Base-by-base conservation (phyloP, 345 rosid genomes). In the Dimocarpus longan region DNA sequence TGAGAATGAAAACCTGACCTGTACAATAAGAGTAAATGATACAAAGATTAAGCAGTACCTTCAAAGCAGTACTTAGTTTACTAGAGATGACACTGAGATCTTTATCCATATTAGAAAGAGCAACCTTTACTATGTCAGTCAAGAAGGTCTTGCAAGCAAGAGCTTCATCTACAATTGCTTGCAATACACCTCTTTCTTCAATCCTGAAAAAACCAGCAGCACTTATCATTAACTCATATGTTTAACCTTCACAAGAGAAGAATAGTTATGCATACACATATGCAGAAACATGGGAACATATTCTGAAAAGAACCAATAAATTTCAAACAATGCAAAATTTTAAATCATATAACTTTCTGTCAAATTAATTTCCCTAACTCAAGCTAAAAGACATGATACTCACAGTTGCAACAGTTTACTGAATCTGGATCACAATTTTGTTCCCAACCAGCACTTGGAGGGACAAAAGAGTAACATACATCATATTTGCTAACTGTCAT, bases 11-110 rank as follows among this genome's bases (percentile, higher is more conserved):
- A 39, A 54, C 78, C 4, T 32, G 26, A 26, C 21, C 52, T 42
- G 22, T 1, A 6, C 40, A 73, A 70, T 16, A 67, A 48, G 32
- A 32, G 37, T 37, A 28, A 73, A 66, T 80, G 48, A 52, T 39
- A 28, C 40, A 77, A 59, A 28, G 39, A 19, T 18, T 42, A 48
- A 62, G 66, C 63, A 26, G 77, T 77, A 89, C 94, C 93, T 91
- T 91, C 71, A 88, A 73, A 71, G 97, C 92, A 79, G 80, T 79
- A n/a, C 79, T 76, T 28, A 92, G 82, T 79, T 85, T 90, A 60
- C 81, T 78, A 44, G 88, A 43, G 43, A 87, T 75, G 66, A 65
- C 12, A 37, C 48, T 39, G 21, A 89, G 86, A 74, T 89, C 88
- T 75, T 80, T 81, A 65, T 81, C 86, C 63, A 64, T 28, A 79